phyloP scores from a whole-genome alignment of 805 yeast genomes.

The Kazachstania taianensis region DNA sequence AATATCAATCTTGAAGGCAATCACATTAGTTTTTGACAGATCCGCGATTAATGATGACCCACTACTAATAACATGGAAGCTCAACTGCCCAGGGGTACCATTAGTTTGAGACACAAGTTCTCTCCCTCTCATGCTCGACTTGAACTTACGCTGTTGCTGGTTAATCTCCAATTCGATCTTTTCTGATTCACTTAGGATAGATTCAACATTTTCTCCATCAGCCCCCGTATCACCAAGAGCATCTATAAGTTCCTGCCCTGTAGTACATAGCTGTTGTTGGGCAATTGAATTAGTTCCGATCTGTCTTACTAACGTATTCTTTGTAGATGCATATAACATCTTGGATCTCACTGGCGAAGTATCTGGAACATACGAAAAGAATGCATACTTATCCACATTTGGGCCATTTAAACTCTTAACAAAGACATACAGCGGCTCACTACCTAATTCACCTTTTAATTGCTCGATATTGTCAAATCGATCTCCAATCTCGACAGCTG shows the following conservation, averaged over 20 bases:
- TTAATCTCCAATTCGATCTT: constrained; percentile 16
- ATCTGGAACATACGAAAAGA: constrained; percentile 84
- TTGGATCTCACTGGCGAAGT: constrained; percentile 68
- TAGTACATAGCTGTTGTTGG: constrained; percentile 29
- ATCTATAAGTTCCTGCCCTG: constrained; percentile 24
- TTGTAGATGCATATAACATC: constrained; percentile 91
- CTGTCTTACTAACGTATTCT: constrained; percentile 62
- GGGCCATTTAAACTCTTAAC: constrained; percentile 30
- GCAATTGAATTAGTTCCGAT: constrained; percentile 46
- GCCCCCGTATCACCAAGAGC: constrained; percentile 8
- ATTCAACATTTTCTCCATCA: constrained; percentile 5
- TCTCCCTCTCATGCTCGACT: constrained; percentile 12
- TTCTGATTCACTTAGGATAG: constrained; percentile 23
- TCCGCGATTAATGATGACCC: constrained; percentile 12
- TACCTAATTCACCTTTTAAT: constrained; percentile 32
- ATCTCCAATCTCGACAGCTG: constrained; percentile 13
- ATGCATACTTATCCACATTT: constrained; percentile 31
- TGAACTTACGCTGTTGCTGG: constrained; percentile 23
- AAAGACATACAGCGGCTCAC: constrained; percentile 41
- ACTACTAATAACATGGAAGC: constrained; percentile 16
- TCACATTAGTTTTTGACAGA: constrained; percentile 34
- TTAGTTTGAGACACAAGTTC: constrained; percentile 24
- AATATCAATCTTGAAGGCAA: constrained; percentile 43
- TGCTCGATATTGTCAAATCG: constrained; percentile 29
- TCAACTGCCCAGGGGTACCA: constrained; percentile 18